Conservation (phyloP, 2,329 filamentous ascomycete species). For the Aspergillus hortae region DNA sequence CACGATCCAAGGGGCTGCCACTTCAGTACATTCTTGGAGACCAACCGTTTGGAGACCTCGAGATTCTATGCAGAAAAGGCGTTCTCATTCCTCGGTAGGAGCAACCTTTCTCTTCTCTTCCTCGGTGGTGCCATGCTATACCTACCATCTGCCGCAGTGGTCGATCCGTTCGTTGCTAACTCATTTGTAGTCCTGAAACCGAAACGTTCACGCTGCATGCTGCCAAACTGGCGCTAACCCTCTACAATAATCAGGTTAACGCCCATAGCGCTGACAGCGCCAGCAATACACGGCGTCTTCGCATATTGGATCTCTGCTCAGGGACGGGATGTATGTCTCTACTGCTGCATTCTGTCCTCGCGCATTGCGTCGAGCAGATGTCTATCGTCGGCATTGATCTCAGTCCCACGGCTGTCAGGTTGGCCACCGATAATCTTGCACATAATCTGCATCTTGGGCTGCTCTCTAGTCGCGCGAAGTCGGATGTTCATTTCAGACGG, state of each 20-base stretch:
- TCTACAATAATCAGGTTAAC: neutral
- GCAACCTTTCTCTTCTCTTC: neutral
- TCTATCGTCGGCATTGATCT: constrained; percentile 70
- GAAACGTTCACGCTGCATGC: constrained; percentile 64
- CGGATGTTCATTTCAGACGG: constrained; percentile 45
- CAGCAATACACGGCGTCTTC: constrained; percentile 36
- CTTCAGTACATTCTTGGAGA: constrained; percentile 86
- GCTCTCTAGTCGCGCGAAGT: constrained; percentile 22
- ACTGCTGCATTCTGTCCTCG: constrained; percentile 63
- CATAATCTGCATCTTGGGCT: constrained; percentile 44
- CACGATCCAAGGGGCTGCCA: constrained; percentile 63
- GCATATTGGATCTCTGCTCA: constrained; percentile 80
- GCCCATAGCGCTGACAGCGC: neutral
- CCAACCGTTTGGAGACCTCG: constrained; percentile 81
- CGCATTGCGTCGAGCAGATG: constrained; percentile 38
- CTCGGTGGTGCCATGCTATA: too few species aligned
- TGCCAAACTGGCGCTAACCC: constrained; percentile 41
- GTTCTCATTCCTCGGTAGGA: constrained; percentile 77
- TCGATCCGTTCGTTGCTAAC: neutral
- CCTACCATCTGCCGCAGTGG: too few species aligned
- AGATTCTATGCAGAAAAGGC: constrained; percentile 70
- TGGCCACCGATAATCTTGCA: constrained; percentile 63
- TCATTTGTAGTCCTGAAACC: constrained; percentile 56
- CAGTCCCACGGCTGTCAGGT: constrained; percentile 59
- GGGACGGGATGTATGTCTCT: constrained; percentile 89